Evolutionary conservation across 192 early-diverging fungal species (phyloP).

Genomic region (Backusella macrospora): DNA sequence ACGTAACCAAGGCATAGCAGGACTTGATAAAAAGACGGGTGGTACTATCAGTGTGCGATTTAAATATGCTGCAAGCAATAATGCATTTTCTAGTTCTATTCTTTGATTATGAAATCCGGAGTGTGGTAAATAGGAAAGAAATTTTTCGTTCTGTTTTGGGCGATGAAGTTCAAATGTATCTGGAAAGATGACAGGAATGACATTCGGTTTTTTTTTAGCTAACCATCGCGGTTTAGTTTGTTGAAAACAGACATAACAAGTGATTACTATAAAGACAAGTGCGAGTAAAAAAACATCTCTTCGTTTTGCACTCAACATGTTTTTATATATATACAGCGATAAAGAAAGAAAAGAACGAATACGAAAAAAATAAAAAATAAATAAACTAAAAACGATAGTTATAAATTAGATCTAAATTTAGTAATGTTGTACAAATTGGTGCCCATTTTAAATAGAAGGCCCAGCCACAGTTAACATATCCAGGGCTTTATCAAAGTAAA

Average conservation of each 20-base stretch:
- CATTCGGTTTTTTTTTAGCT: background rate
- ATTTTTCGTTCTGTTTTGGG: slow-evolving; percentile 36
- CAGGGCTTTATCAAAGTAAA: no score
- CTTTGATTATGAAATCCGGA: slow-evolving; percentile 48
- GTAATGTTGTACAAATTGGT: slow-evolving; percentile 1
- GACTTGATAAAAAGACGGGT: slow-evolving; percentile 51
- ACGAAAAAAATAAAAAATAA: background rate
- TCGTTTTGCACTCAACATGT: background rate
- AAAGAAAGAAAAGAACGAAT: background rate
- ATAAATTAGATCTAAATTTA: slow-evolving; percentile 15
- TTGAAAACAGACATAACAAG: background rate
- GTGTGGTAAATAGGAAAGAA: slow-evolving; percentile 43
- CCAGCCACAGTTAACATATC: background rate
- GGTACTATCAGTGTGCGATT: slow-evolving; percentile 58
- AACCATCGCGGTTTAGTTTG: background rate
- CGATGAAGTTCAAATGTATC: slow-evolving; percentile 23
- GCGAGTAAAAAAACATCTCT: background rate
- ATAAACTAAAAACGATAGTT: background rate
- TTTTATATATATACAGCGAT: background rate
- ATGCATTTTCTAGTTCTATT: slow-evolving; percentile 50
- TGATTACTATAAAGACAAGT: background rate
- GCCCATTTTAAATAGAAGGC: background rate
- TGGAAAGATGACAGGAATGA: slow-evolving; percentile 29
- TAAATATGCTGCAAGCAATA: slow-evolving; percentile 58
- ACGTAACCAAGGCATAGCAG: slow-evolving; percentile 54